These are phyloP conservation scores for Aquilaria malaccensis DNA, from an alignment of 345 rosid genomes.

Conservation along the genomic window DNA sequence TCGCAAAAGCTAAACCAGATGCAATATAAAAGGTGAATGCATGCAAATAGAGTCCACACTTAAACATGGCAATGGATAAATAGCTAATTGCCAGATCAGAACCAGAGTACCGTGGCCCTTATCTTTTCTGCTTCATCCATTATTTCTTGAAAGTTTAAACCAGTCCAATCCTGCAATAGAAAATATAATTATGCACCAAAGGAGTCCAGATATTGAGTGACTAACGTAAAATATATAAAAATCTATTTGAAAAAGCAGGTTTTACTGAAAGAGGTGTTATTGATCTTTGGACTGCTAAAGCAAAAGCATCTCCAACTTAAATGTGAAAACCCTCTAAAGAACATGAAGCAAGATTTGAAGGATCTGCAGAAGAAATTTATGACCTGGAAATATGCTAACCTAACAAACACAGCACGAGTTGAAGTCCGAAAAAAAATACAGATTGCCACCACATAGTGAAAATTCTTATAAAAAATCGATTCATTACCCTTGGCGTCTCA, in stretches of 20 bases:
- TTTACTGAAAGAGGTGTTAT: not conserved
- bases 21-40: not conserved
- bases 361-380: too few species aligned
- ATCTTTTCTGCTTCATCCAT: slow-evolving; percentile 91
- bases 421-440: not conserved
- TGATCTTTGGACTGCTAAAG: too few species aligned
- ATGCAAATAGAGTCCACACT: slow-evolving; percentile 8
- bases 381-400: too few species aligned
- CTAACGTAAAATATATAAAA: not conserved
- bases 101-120: slow-evolving; percentile 62
- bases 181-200: slow-evolving; percentile 1
- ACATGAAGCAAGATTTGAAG: too few species aligned
- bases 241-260: not conserved
- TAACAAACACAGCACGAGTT: too few species aligned
- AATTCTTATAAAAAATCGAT: not conserved
- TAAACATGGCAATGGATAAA: slow-evolving; percentile 10
- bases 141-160: slow-evolving; percentile 76
- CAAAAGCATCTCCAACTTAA: too few species aligned
- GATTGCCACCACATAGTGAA: not conserved
- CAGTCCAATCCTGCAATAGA: slow-evolving; percentile 89
- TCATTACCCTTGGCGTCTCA: slow-evolving; percentile 82
- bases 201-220: not conserved
- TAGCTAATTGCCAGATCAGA: not conserved
- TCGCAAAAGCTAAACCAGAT: not conserved
- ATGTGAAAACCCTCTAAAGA: too few species aligned